Evolutionary conservation across 139 green algal species (phyloP), one percentile per base, ranked within the genome.

Genomic region (Micromonas commoda): DNA sequence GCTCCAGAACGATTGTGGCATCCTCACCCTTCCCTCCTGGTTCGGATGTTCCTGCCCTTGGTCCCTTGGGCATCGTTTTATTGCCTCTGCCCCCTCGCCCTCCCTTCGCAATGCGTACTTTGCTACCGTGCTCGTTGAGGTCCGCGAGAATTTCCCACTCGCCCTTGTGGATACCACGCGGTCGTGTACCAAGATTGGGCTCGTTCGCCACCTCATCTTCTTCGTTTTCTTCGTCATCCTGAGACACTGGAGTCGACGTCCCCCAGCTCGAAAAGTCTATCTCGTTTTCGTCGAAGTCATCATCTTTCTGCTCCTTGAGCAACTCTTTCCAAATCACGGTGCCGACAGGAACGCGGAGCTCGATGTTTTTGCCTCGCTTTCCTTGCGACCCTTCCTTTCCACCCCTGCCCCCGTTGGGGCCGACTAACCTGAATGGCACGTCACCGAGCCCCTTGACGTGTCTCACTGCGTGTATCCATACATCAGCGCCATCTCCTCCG

Each of bases 1-100:
- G 54, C 78, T 73, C 70, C 16, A 82, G 61, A 9, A 61, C 71
- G 23, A 78, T 39, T 38, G 71, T 84, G 66, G 69, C 57, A 31
- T 88, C 77, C 3, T 32, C 33, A 31, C 84, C 84, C 57, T 77
- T 82, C 76, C 92, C 90, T 20, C 90, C 90, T 64, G 82, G 83
- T 77, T 97, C 92, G n/a, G 87, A 87, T 5, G 95, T 86, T 23
- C 90, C 90, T 6, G 89, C 95, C 86, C 97, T 96, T 64, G 82
- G 78, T 1, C 78, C 71, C 3, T 87, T 93, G 81, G 97, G 98
- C 86, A 98, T 98, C 9, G 87, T 85, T 24, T 88, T 79, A 85
- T 99, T 99, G 53, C 95, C 95, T 4, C 93, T 85, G 23, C 95
- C 95, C 20, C 94, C 94, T 0, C 91, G 79, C 0, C 95, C 95